phyloP scores from a whole-genome alignment of 1,284 basidiomycete species.

The Cystobasidium pallidum region DNA sequence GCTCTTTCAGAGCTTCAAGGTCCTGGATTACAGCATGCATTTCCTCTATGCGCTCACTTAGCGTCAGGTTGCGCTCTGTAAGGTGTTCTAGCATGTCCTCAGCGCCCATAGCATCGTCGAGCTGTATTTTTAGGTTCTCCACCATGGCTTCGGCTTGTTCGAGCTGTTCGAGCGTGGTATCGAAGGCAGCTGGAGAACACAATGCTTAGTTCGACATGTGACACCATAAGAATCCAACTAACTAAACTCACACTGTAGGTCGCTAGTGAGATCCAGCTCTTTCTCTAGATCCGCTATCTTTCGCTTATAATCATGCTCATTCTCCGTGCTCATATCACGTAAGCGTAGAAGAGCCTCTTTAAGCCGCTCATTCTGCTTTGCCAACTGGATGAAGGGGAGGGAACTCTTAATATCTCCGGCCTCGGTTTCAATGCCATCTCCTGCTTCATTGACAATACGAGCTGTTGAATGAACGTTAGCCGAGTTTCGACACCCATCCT shows the following conservation, averaged over 20 bases:
- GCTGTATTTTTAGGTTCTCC: constrained; percentile 89
- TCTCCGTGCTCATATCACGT: constrained; percentile 84
- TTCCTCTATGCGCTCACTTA: constrained; percentile 96
- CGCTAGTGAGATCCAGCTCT: constrained; percentile 65
- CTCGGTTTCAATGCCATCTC: constrained; percentile 37
- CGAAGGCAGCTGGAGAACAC: constrained; percentile 70
- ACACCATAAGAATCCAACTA: background rate
- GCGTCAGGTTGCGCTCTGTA: constrained; percentile 88
- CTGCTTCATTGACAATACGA: constrained; percentile 48
- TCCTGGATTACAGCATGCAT: constrained; percentile 95
- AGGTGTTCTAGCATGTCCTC: constrained; percentile 96
- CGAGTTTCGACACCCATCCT: background rate
- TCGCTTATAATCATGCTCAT: constrained; percentile 78
- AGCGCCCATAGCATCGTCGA: constrained; percentile 91
- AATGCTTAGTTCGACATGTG: background rate
- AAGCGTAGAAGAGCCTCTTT: constrained; percentile 90
- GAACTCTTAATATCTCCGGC: constrained; percentile 60
- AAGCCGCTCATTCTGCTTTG: constrained; percentile 92
- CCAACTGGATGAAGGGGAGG: constrained; percentile 84
- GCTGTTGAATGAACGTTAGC: constrained; percentile 31
- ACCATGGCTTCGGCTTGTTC: constrained; percentile 84
- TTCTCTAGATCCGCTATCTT: constrained; percentile 87
- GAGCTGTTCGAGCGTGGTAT: constrained; percentile 75
- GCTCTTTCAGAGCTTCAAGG: constrained; percentile 90
- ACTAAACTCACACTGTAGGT: constrained; percentile 54